Evolutionary conservation across 169 alveolate species (phyloP).

Genomic region (Plasmodium yoelii): DNA sequence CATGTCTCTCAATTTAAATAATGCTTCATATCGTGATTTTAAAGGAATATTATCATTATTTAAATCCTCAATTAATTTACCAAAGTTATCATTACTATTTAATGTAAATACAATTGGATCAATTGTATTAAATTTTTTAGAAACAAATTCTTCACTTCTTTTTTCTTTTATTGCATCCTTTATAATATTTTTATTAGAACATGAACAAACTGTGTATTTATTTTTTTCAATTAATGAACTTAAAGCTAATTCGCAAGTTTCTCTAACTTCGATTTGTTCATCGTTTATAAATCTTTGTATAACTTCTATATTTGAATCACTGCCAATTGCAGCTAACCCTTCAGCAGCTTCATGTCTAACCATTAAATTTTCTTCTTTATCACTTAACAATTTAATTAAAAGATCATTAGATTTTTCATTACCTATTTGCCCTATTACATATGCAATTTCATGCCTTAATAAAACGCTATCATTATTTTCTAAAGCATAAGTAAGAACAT

Average conservation of each 20-base stretch:
- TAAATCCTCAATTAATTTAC: conserved; percentile 59
- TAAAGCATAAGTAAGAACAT: conserved; percentile 64
- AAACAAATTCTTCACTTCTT: conserved; percentile 47
- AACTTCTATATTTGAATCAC: conserved; percentile 80
- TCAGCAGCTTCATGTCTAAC: conserved; percentile 93
- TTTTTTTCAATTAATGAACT: conserved; percentile 69
- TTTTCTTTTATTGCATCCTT: conserved; percentile 29
- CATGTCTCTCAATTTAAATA: conserved; percentile 74
- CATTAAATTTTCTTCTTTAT: conserved; percentile 88
- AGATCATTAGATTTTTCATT: conserved; percentile 80
- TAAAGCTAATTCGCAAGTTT: conserved; percentile 46
- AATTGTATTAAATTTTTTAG: conserved; percentile 66
- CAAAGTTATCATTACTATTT: conserved; percentile 27
- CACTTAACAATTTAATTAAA: conserved; percentile 83
- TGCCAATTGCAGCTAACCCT: conserved; percentile 87
- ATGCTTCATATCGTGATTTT: conserved; percentile 73
- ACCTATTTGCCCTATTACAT: conserved; percentile 92
- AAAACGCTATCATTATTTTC: conserved; percentile 50
- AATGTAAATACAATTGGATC: conserved; percentile 70
- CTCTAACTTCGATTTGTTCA: conserved; percentile 64
- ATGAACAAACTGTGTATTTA: conserved; percentile 47
- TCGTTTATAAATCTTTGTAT: conserved; percentile 78
- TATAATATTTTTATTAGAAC: conserved; percentile 25
- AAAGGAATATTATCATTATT: conserved; percentile 48
- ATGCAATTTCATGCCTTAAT: conserved; percentile 93